Base-by-base conservation (phyloP, 371 early-diverging fungal genomes). In the Entomophthora muscae region DNA sequence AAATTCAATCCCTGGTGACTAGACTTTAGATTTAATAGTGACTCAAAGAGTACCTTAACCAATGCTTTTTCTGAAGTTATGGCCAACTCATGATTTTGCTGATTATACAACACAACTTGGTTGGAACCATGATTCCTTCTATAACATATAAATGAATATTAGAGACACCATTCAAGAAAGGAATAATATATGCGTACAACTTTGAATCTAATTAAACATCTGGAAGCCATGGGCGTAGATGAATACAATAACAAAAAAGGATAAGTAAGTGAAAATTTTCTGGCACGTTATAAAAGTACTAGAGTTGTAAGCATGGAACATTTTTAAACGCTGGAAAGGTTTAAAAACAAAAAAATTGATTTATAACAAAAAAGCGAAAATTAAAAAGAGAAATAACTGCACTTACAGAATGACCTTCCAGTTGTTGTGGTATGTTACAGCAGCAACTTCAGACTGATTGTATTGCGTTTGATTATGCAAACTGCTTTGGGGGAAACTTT, bases 351-450 rank as follows among this genome's bases (percentile, higher is more conserved):
- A 17, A 42, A 42, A 42, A 42, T 10, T 10, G 17, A 42, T 10
- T 42, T 42, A 42, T 10, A 42, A 42, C 17, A 28, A 32, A 13
- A 56, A 64, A 56, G 17, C 29, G 55, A 64, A 27, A 56, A 13
- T 32, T 32, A 32, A 32, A 3, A 52, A 13, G 24, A 53, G n/a
- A 24, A 17, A 3, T 58, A 60, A 1, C 12, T 13, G 29, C 22
- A 65, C 74, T 67, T 72, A 78, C 78, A 76, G 59, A 51, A 78
- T 78, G n/a, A 78, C 73, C 2, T 75, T 72, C 78, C 78, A 78
- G 21, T 76, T 75, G 10, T 72, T 66, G 1, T 68, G 66, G 26
- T 72, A 72, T 3, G 70, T 70, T 28, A 70, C 69, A 1, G 69
- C 63, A 27, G 68, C 69, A 0, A 63, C 59, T 26, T 17, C 17